Base-by-base conservation (phyloP, 768 basidiomycete species). In the Suillus tomentosus region DNA sequence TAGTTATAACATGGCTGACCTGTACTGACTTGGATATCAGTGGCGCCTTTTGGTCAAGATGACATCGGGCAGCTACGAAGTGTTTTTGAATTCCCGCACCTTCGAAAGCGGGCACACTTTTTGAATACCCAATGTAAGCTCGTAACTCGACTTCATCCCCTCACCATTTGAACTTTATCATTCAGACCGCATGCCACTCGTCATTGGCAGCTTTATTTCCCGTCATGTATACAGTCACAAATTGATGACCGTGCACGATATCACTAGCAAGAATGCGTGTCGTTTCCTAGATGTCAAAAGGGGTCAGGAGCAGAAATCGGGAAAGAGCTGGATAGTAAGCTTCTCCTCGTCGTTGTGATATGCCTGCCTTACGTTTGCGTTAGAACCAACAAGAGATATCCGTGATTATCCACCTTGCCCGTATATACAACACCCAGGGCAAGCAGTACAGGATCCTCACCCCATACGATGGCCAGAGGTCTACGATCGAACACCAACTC, bases 131-230 rank as follows among this genome's bases (percentile, higher is more conserved):
- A 94, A 77, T 94, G 92, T 92, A 72, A 70, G 85, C 72, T 47
- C 55, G 13, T 39, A 56, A 37, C 36, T 39, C 13, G 3, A 36
- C 34, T 31, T 34, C 27, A n/a, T 42, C 14, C 22, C 42, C 11
- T 8, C 39, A 36, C 24, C 43, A 42, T 34, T 42, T 72, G 24
- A 70, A 63, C 53, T 53, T 47, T 22, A 34, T 54, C 9, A n/a
- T 58, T 27, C 63, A 94, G 93, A 94, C 68, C 87, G 93, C 5
- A 92, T 94, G 90, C 92, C 92, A 45, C 84, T 85, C 65, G 81
- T 88, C 64, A 86, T 93, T 75, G 89, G 91, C 45, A 69, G 74
- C 4, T 86, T 92, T 54, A 89, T 94, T 31, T 94, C 92, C 8
- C 69, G 77, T 56, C 75, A 79, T 11, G 80, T 94, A 17, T 94